A percentile compares a stretch with the other conserved stretches of the same genome.
Evolutionary conservation across 2,329 filamentous ascomycete genomes (phyloP).

Genomic region (Chalaropsis thielavioides): DNA sequence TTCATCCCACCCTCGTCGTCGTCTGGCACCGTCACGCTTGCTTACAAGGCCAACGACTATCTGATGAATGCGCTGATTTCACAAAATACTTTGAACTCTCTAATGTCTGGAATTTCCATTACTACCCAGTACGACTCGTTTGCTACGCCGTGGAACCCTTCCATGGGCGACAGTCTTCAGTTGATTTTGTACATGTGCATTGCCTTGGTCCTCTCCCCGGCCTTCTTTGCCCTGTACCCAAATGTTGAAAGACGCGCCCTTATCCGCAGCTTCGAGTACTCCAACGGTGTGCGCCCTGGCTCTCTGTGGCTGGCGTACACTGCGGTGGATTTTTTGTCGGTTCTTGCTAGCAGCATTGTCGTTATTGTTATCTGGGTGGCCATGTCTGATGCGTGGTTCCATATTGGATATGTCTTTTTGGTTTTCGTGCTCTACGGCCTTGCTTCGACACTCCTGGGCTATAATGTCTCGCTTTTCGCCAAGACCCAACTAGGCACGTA

Average conservation of each 20-base stretch:
- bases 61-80: conserved; percentile 44
- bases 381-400: conserved; percentile 55
- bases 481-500: conserved; percentile 71
- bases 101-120: conserved; percentile 55
- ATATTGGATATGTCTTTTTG: conserved; percentile 67
- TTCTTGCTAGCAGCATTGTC: conserved; percentile 33
- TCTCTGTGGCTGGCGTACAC: conserved; percentile 79
- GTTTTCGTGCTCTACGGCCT: conserved; percentile 71
- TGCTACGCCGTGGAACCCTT: conserved; percentile 55
- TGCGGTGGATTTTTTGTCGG: conserved; percentile 63
- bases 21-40: conserved; percentile 42
- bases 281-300: conserved; percentile 69
- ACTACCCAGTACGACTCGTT: conserved; percentile 60
- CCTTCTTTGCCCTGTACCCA: conserved; percentile 78
- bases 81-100: conserved; percentile 51
- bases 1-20: conserved; percentile 47
- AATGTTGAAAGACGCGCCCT: conserved; percentile 68
- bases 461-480: conserved; percentile 67
- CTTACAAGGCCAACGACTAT: conserved; percentile 52
- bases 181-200: conserved; percentile 70
- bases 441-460: conserved; percentile 60
- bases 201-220: conserved; percentile 63
- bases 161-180: conserved; percentile 59
- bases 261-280: conserved; percentile 76
- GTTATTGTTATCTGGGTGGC: conserved; percentile 57